Percentiles rank a stretch among this genome's conserved stretches.
Conservation (phyloP, 352 stramenopile genomes). For the Phytophthora sojae region DNA sequence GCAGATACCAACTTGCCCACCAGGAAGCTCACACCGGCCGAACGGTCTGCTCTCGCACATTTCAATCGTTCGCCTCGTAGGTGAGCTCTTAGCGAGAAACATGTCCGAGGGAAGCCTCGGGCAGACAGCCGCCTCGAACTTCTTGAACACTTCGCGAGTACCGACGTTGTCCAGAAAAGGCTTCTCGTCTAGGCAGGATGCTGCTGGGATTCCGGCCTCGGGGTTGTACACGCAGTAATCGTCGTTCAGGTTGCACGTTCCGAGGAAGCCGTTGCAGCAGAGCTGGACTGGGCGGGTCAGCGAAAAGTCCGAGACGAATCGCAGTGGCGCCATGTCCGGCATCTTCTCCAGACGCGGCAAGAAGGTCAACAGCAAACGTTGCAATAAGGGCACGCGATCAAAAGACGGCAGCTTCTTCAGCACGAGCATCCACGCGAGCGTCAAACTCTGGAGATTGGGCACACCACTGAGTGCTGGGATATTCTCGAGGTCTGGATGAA, state of each 20-base stretch:
- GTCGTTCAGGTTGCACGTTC: conserved; percentile 25
- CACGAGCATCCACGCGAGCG: conserved; percentile 18
- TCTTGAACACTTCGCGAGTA: conserved; percentile 20
- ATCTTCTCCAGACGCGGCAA: conserved; percentile 21
- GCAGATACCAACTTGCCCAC: conserved; percentile 20
- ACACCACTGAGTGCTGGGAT: conserved; percentile 27
- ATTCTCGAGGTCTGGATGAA: conserved; percentile 10
- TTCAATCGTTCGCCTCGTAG: conserved; percentile 25
- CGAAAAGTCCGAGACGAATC: conserved; percentile 10
- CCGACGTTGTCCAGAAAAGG: conserved; percentile 20
- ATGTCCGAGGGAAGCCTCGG: conserved; percentile 18
- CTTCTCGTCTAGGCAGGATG: conserved; percentile 17
- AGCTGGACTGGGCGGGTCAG: conserved; percentile 15
- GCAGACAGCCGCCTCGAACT: conserved; percentile 17
- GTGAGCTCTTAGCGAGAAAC: neutral
- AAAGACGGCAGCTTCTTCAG: conserved; percentile 16
- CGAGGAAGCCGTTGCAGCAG: conserved; percentile 36
- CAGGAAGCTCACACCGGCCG: conserved; percentile 13
- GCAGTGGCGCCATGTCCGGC: conserved; percentile 18
- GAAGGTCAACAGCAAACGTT: conserved; percentile 10
- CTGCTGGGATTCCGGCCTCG: conserved; percentile 10
- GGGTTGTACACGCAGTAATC: conserved; percentile 19
- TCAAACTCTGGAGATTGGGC: conserved; percentile 32
- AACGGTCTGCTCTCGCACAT: conserved; percentile 34
- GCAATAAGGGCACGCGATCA: conserved; percentile 10